Percentiles rank a stretch among this genome's conserved stretches.
Evolutionary conservation across 148 eudicot species (phyloP).

Genomic region (Dianthus caryophyllus): DNA sequence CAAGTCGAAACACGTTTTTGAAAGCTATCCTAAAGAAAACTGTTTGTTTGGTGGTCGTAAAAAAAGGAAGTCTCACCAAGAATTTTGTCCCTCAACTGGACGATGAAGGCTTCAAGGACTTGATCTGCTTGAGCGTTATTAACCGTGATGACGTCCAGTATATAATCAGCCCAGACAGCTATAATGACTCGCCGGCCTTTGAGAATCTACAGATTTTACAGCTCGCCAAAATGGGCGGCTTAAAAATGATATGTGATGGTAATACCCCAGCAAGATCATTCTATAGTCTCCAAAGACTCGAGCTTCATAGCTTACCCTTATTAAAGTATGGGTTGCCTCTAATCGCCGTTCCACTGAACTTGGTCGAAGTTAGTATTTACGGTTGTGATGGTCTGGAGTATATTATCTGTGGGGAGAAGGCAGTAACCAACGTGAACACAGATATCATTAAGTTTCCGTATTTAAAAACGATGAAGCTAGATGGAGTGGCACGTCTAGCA

Average conservation of each 20-base stretch:
- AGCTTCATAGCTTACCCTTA: neutral
- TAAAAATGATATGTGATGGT: neutral
- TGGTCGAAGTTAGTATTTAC: neutral
- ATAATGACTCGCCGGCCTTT: neutral
- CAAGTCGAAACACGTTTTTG: neutral
- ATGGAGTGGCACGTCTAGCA: neutral
- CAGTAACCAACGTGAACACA: too few relatives aligned
- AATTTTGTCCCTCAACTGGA: neutral
- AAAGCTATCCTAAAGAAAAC: neutral
- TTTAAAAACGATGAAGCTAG: neutral
- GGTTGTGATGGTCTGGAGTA: neutral
- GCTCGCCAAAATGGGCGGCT: neutral
- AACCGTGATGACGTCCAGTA: neutral
- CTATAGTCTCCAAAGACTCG: neutral
- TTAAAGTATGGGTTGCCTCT: slow-evolving; percentile 2
- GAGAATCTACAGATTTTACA: neutral
- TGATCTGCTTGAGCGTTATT: neutral
- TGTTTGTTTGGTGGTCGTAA: neutral
- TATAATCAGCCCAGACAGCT: neutral
- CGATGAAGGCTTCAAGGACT: neutral
- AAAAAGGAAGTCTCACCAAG: neutral
- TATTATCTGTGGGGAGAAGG: neutral
- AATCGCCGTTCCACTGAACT: neutral
- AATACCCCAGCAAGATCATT: neutral
- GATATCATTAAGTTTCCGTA: neutral